Evolutionary conservation across 495 filamentous ascomycete species (phyloP).

Genomic region (Penicillium parvum): DNA sequence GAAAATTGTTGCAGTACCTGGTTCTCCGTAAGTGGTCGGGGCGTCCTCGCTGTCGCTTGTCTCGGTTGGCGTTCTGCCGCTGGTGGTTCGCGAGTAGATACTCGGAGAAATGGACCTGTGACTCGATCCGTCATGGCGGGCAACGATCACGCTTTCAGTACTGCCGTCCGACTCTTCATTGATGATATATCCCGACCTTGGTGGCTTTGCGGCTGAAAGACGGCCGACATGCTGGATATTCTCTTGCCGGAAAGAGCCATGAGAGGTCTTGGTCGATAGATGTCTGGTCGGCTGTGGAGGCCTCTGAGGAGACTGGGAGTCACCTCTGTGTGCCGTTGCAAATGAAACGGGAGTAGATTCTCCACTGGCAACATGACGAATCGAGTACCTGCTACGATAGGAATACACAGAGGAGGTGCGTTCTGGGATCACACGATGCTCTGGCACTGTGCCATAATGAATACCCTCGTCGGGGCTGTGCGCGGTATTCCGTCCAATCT

Average conservation of each 20-base stretch:
- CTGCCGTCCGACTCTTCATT: conserved; percentile 19
- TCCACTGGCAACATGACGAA: conserved; percentile 32
- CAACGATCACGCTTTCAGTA: conserved; percentile 20
- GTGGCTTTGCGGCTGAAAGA: not conserved
- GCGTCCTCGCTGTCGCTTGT: not conserved
- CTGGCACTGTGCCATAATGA: conserved; percentile 28
- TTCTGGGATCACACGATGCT: conserved; percentile 30
- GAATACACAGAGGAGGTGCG: conserved; percentile 26
- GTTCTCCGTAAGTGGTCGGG: conserved; percentile 12
- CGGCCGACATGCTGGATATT: not conserved
- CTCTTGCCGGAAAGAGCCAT: not conserved
- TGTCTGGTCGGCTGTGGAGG: not conserved
- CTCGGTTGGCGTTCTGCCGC: conserved; percentile 36
- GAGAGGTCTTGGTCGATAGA: not conserved
- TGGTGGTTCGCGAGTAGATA: conserved; percentile 53
- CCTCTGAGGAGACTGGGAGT: conserved; percentile 21
- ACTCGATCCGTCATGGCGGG: not conserved
- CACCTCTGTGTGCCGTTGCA: conserved; percentile 23
- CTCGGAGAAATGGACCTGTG: conserved; percentile 39
- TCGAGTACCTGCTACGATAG: conserved; percentile 26
- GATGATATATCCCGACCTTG: conserved; percentile 1
- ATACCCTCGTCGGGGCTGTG: conserved; percentile 30
- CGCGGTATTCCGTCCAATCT: conserved; percentile 40
- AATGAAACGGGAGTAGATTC: conserved; percentile 31
- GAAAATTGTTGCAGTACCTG: conserved; percentile 44